These are phyloP conservation scores for Dendrocalamus sinicus DNA, from an alignment of 176 grass and related monocot species.

Conservation along the genomic window DNA sequence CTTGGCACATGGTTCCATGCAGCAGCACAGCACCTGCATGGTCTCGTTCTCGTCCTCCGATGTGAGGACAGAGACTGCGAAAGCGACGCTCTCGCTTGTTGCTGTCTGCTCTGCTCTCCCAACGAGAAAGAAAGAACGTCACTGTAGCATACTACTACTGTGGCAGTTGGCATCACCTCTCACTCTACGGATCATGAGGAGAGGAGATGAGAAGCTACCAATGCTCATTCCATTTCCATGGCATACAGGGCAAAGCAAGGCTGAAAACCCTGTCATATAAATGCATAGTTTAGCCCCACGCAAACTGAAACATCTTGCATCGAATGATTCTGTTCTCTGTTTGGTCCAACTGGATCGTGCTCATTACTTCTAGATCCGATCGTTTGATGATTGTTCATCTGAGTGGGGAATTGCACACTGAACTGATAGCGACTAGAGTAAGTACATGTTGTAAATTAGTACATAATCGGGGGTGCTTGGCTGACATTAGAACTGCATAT, in stretches of 20 bases:
- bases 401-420: too few relatives aligned
- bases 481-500: background rate
- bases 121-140: background rate
- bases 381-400: too few relatives aligned
- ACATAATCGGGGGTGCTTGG: background rate
- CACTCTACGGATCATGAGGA: background rate
- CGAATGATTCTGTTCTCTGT: background rate
- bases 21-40: background rate
- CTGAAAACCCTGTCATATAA: background rate
- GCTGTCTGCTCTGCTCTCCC: background rate
- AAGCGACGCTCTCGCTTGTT: background rate
- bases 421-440: background rate
- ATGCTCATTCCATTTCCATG: slow-evolving; percentile 1
- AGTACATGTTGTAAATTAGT: background rate
- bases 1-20: slow-evolving; percentile 3
- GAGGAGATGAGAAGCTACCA: background rate
- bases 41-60: background rate
- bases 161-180: too few relatives aligned
- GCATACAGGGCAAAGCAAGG: background rate
- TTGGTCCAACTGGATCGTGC: background rate
- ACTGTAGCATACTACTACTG: background rate
- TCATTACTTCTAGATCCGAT: background rate
- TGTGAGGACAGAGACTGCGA: background rate
- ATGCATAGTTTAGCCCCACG: background rate
- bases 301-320: background rate